These are phyloP conservation scores for Blastobotrys muscicola DNA, from an alignment of 805 yeast genomes.

Conservation along the genomic window DNA sequence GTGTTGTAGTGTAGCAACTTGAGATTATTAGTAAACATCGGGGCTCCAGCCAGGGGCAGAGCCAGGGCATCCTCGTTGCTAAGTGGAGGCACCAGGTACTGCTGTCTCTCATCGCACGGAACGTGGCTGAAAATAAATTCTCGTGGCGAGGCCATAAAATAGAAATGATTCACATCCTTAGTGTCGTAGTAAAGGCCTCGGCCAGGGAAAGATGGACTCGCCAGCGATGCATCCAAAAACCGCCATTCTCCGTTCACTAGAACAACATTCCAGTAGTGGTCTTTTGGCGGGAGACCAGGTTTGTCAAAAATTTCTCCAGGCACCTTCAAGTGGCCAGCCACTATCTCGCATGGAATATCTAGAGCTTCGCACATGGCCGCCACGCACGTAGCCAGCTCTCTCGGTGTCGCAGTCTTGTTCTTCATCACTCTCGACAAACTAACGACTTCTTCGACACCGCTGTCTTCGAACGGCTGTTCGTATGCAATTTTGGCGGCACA, in stretches of 20 bases:
- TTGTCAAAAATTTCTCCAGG: slow-evolving; percentile 51
- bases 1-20: slow-evolving; percentile 62
- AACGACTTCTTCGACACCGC: slow-evolving; percentile 14
- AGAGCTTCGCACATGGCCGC: slow-evolving; percentile 61
- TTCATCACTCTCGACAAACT: slow-evolving; percentile 25
- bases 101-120: slow-evolving; percentile 69
- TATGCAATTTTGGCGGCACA: slow-evolving; percentile 46
- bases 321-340: slow-evolving; percentile 74
- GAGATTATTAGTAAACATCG: slow-evolving; percentile 53
- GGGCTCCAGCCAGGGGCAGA: slow-evolving; percentile 80
- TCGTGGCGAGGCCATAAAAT: slow-evolving; percentile 70
- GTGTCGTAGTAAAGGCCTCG: slow-evolving; percentile 35
- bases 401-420: slow-evolving; percentile 49
- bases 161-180: slow-evolving; percentile 41
- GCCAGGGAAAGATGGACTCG: slow-evolving; percentile 47
- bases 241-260: slow-evolving; percentile 69
- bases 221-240: slow-evolving; percentile 63
- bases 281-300: slow-evolving; percentile 33
- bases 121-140: slow-evolving; percentile 75
- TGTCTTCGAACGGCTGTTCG: slow-evolving; percentile 11
- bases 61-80: slow-evolving; percentile 69
- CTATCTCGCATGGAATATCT: slow-evolving; percentile 63
- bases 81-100: slow-evolving; percentile 78
- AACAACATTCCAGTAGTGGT: slow-evolving; percentile 87
- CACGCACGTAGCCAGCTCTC: slow-evolving; percentile 70